Evolutionary conservation across 1,284 basidiomycete species (phyloP).

Genomic region (Microbotryomycetes sp.): DNA sequence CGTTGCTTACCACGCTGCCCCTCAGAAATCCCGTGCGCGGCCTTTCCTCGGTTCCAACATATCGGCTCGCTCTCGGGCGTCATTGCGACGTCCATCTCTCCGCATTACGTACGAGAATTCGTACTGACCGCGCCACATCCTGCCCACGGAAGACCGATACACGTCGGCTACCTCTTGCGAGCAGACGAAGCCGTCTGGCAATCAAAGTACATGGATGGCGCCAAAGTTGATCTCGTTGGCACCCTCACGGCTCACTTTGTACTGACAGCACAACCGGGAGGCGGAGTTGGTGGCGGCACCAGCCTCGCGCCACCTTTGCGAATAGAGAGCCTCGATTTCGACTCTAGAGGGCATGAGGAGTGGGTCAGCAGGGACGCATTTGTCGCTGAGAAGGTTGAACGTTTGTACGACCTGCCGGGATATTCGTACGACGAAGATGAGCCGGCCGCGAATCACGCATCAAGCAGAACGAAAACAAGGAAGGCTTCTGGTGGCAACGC

Average conservation of each 20-base stretch:
- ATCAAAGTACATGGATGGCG: conserved; percentile 13
- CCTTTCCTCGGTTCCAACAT: conserved; percentile 28
- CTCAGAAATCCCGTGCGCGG: conserved; percentile 29
- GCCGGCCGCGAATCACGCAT: neutral
- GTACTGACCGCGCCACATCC: conserved; percentile 26
- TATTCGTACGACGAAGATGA: neutral
- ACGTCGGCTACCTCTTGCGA: conserved; percentile 30
- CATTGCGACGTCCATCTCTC: conserved; percentile 1
- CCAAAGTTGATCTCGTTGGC: conserved; percentile 24
- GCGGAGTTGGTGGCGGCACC: neutral
- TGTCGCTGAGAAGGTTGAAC: conserved; percentile 1
- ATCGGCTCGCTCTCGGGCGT: conserved; percentile 25
- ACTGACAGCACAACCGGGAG: conserved; percentile 8
- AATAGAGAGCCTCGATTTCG: conserved; percentile 28
- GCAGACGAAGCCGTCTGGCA: conserved; percentile 25
- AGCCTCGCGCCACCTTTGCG: conserved; percentile 5
- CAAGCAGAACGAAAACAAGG: neutral
- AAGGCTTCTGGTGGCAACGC: neutral
- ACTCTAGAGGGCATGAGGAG: conserved; percentile 24
- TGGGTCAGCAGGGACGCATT: conserved; percentile 11
- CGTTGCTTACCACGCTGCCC: neutral
- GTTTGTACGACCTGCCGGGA: neutral
- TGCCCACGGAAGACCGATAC: conserved; percentile 5
- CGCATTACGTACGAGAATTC: conserved; percentile 24
- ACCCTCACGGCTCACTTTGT: conserved; percentile 22